Evolutionary conservation across 768 basidiomycete species (phyloP).

Genomic region (Lactifluus piperatus): DNA sequence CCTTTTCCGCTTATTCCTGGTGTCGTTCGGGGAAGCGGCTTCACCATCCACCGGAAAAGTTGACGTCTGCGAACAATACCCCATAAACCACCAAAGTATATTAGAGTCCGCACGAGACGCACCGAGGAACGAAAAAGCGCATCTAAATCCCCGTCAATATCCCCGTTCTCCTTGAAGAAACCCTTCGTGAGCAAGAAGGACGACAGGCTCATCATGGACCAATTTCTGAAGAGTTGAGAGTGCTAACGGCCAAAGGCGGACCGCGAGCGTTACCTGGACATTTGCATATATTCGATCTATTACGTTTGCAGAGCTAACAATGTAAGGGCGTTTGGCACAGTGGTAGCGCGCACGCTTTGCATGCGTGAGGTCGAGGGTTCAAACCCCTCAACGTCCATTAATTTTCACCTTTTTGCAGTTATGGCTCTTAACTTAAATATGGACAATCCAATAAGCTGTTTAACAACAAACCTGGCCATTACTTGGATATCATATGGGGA

Average conservation of each 20-base stretch:
- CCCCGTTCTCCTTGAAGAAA: not conserved
- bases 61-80: not conserved
- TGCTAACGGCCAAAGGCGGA: not conserved
- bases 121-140: constrained; percentile 51
- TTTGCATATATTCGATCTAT: not conserved
- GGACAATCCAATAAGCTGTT: too few relatives aligned
- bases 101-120: constrained; percentile 20
- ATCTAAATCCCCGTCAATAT: constrained; percentile 53
- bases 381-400: constrained; percentile 20
- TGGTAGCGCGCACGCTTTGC: constrained; percentile 24
- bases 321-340: constrained; percentile 21
- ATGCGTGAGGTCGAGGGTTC: constrained; percentile 23
- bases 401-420: not conserved
- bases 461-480: too few relatives aligned
- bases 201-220: constrained; percentile 17
- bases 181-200: constrained; percentile 14
- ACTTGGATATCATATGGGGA: too few relatives aligned
- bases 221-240: not conserved
- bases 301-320: not conserved
- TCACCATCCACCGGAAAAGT: not conserved
- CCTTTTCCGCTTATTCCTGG: not conserved
- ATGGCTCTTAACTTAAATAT: too few relatives aligned
- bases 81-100: not conserved
- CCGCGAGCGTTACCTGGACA: not conserved
- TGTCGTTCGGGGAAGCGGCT: constrained; percentile 12